Evolutionary conservation across 495 filamentous ascomycete genomes (phyloP), one percentile per base, ranked within the genome.

Genomic region (Penicillium roqueforti): DNA sequence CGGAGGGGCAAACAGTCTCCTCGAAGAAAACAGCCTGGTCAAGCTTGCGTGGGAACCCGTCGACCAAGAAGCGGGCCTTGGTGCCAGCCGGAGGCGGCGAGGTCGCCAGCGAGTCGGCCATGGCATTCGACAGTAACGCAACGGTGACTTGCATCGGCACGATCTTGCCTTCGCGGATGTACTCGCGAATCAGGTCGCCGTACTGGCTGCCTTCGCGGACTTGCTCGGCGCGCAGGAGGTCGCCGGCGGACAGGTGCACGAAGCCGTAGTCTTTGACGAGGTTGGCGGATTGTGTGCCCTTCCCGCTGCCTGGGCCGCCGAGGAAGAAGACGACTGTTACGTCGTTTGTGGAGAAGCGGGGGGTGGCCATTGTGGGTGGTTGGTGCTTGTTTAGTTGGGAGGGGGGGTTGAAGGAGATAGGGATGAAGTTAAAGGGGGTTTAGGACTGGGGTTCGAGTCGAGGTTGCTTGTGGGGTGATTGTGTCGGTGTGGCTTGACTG

Each of bases 131-230:
- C 3, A 98, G 81, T 14, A 98, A 69, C 25, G 87, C 84, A 34
- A 98, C 86, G n/a, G 93, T 98, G 19, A 98, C 91, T 66, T 97
- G 92, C 92, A 96, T 96, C 9, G 93, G 93, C 57, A 98, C 93
- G 70, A 98, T 98, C 60, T 83, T 85, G 55, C 93, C 93, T 66
- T 98, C 86, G 34, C 82, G 83, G 78, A 98, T 98, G 76, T 91
- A 90, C 42, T 83, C 76, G 54, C 84, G 85, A 80, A 98, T 98
- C 70, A 97, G 78, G 29, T 86, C 79, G 64, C 93, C 93, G 71
- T 95, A 96, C 67, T 96, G 79, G 58, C 82, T 87, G 37, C 89
- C 91, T 5, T 82, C 77, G 10, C 93, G 86, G 60, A 90, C 77
- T 75, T 98, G 93, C 72, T 98, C 93, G 42, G 87, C 91, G 41